Base-by-base conservation (phyloP, 768 basidiomycete species). In the Exsudoporus frostii region DNA sequence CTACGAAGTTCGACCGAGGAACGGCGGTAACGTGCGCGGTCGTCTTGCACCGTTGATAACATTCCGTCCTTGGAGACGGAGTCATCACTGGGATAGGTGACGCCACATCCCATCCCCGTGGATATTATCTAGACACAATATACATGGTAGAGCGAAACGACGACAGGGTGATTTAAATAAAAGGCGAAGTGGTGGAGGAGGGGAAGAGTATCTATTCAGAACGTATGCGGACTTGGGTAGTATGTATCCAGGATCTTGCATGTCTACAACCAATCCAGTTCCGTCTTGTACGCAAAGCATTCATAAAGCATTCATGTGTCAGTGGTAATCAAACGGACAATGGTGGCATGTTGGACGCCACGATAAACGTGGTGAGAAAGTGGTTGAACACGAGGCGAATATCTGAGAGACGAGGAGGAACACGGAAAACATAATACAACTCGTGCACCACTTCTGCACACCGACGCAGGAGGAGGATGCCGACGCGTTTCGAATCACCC, bases 371-470 rank as follows among this genome's bases (percentile, higher is more conserved):
- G n/a, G 27, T 25, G 15, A 6, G 9, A 27, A 27, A 22, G 14
- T 51, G 39, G 45, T 50, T 45, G 51, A 57, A 53, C 55, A 33
- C 13, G 29, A 2, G 30, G 19, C 20, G 30, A 22, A 45, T 17
- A 37, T 47, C 15, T 9, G 27, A 33, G 36, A 36, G 15, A 33
- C 9, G 22, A 27, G 4, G 1, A 38, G 14, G 17, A 44, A n/a
- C 5, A 30, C n/a, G 32, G 20, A 54, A 50, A 42, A 29, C 22
- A 49, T 39, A 7, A 39, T 30, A 59, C 32, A 51, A 52, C 70
- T 66, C 73, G 70, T 69, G 68, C 82, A 84, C 66, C 70, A 73
- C 70, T 73, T 78, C 83, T 85, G 70, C 83, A 86, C 82, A 86
- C 77, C 71, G 65, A 72, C 67, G 82, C 82, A 76, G 78, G 80